A percentile compares a stretch with the other conserved stretches of the same genome.
Conservation (phyloP, 495 filamentous ascomycete genomes). For the Xylaria bambusicola region DNA sequence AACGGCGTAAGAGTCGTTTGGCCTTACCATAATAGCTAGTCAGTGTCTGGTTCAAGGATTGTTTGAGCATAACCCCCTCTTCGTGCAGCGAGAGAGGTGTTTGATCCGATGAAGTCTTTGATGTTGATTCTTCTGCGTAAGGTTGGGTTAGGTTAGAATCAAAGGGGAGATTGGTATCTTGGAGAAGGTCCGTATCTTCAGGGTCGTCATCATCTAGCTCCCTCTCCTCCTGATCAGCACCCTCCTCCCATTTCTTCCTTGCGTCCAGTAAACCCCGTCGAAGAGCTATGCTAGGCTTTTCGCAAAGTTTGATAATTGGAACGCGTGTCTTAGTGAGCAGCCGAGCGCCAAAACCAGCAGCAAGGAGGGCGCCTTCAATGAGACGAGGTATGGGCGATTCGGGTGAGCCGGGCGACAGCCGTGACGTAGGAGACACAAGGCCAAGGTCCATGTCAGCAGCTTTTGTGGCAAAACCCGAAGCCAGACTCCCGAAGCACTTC, state of each 20-base stretch:
- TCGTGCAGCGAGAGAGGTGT: constrained; percentile 21
- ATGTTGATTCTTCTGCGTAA: not conserved
- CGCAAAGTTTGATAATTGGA: constrained; percentile 80
- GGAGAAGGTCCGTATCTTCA: constrained; percentile 31
- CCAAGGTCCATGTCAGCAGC: constrained; percentile 76
- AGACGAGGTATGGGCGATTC: constrained; percentile 62
- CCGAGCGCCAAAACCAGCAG: constrained; percentile 66
- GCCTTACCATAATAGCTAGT: constrained; percentile 43
- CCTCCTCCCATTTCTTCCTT: constrained; percentile 62
- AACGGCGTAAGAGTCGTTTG: constrained; percentile 47
- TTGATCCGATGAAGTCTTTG: not conserved
- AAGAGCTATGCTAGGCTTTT: constrained; percentile 60
- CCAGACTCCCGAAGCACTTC: constrained; percentile 70
- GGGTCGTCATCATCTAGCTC: constrained; percentile 46
- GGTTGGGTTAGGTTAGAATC: not conserved
- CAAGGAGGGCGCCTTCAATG: constrained; percentile 69
- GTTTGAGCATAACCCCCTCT: constrained; percentile 37
- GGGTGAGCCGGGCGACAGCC: constrained; percentile 46
- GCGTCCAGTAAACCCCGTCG: constrained; percentile 54
- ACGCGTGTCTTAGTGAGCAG: constrained; percentile 72
- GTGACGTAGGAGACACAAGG: constrained; percentile 59
- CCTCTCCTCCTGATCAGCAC: constrained; percentile 33
- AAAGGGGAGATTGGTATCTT: not conserved
- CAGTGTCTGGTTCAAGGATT: constrained; percentile 39
- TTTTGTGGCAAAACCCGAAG: constrained; percentile 71